Evolutionary conservation across 148 eudicot genomes (phyloP).

Genomic region (Salicornia ramosissima): DNA sequence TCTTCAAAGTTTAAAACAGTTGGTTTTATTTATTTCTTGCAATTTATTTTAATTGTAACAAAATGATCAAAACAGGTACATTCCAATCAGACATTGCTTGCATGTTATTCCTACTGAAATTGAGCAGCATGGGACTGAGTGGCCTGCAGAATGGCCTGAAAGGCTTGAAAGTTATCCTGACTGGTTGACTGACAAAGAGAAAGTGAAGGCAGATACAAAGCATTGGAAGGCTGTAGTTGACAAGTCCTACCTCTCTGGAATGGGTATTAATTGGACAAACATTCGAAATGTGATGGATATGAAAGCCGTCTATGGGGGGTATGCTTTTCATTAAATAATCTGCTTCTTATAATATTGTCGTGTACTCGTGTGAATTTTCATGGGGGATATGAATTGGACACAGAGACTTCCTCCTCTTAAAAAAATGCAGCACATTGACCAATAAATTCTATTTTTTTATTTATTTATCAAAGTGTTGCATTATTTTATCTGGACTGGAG

Average conservation of each 20-base stretch:
- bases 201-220: slow-evolving; percentile 61
- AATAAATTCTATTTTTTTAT: no score
- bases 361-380: no score
- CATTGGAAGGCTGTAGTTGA: slow-evolving; percentile 85
- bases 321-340: slow-evolving; percentile 18
- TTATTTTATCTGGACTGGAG: no score
- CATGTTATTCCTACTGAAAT: slow-evolving; percentile 68
- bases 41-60: neutral
- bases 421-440: no score
- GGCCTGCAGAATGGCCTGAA: slow-evolving; percentile 98
- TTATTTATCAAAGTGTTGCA: no score
- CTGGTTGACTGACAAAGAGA: slow-evolving; percentile 78
- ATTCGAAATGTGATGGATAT: slow-evolving; percentile 94
- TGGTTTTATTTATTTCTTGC: neutral
- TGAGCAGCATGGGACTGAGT: slow-evolving; percentile 87
- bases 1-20: neutral
- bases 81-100: slow-evolving; percentile 60
- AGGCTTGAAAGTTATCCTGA: slow-evolving; percentile 89
- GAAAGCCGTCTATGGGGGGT: slow-evolving; percentile 97
- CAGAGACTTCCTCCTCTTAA: no score
- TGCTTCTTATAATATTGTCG: no score
- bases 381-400: no score
- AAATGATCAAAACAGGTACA: slow-evolving; percentile 49
- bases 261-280: slow-evolving; percentile 83
- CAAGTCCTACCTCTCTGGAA: slow-evolving; percentile 73